Conservation (phyloP, 345 rosid species). For the Gossypium arboreum region DNA sequence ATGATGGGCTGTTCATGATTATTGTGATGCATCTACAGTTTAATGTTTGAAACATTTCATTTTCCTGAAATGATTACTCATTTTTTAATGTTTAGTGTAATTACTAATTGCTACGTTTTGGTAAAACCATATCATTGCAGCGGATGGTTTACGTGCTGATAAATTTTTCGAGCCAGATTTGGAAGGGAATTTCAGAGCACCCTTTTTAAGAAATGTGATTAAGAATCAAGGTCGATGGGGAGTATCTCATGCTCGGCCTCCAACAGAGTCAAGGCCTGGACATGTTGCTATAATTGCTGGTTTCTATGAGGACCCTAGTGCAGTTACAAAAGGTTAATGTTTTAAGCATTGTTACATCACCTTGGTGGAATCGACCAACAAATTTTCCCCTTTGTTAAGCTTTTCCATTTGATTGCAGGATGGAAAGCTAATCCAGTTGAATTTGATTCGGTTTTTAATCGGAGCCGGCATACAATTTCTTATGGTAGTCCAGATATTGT, state of each 20-base stretch:
- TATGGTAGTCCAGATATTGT: slow-evolving; percentile 94
- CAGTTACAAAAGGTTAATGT: slow-evolving; percentile 75
- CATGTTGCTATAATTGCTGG: slow-evolving; percentile 96
- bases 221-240: slow-evolving; percentile 88
- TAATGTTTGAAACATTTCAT: slow-evolving; percentile 20
- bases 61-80: background rate
- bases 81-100: background rate
- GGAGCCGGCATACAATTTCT: slow-evolving; percentile 74
- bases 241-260: slow-evolving; percentile 98
- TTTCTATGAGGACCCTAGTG: slow-evolving; percentile 97
- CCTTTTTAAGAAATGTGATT: slow-evolving; percentile 75
- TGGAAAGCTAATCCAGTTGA: slow-evolving; percentile 99
- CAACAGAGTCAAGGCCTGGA: slow-evolving; percentile 95
- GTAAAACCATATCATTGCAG: slow-evolving; percentile 35
- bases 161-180: slow-evolving; percentile 89
- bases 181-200: slow-evolving; percentile 72
- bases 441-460: slow-evolving; percentile 91
- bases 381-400: slow-evolving; percentile 2
- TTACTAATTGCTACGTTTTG: background rate
- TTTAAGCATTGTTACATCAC: slow-evolving; percentile 8
- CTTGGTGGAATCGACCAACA: background rate
- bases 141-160: slow-evolving; percentile 97
- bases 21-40: background rate
- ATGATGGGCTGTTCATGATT: background rate
- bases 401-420: slow-evolving; percentile 45